Evolutionary conservation across 78 protist species (phyloP), one percentile per base, ranked within the genome.

Genomic region (Trichosphaerium sp.): DNA sequence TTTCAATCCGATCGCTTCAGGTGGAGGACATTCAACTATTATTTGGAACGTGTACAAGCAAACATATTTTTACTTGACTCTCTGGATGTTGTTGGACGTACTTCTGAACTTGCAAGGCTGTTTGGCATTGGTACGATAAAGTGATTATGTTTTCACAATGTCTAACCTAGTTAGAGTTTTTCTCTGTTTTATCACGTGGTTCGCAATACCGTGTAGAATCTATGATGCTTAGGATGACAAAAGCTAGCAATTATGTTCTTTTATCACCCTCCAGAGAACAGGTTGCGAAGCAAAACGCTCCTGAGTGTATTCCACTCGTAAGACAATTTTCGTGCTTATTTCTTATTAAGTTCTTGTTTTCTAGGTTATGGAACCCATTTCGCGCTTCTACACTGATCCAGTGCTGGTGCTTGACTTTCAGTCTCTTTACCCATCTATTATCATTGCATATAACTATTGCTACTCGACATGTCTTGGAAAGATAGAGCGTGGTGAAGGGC

Each of bases 401-500:
- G 96, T 96, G 0, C 42, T 82, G 12, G 99, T 96, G 12, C 44
- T 91, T n/a, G 96, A 96, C 78, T 92, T 92, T 63, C 94, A 77
- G 51, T 78, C 92, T 29, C 84, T 96, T 14, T 96, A 94, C 54
- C 99, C 99, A 39, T 85, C 95, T 3, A 59, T 94, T 21, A 80
- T 96, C 68, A 89, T 92, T 58, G 99, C 94, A 18, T 88, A 94
- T 86, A 96, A 96, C 74, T 57, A 80, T 15, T 96, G 99, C 34
- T 82, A 52, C 42, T 75, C 79, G n/a, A 82, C 82, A 25, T 82
- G 78, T 37, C 62, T 74, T 31, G 81, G 78, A 5, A 74, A 31
- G 52, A 44, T 69, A 25, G 12, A 12, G 31, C 35, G 59, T 11
- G 38, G 43, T 29, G 40, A 52, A 38, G 35, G 3, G 1, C 28